Conservation (phyloP, 768 basidiomycete genomes). For the Kwoniella botswanensis region DNA sequence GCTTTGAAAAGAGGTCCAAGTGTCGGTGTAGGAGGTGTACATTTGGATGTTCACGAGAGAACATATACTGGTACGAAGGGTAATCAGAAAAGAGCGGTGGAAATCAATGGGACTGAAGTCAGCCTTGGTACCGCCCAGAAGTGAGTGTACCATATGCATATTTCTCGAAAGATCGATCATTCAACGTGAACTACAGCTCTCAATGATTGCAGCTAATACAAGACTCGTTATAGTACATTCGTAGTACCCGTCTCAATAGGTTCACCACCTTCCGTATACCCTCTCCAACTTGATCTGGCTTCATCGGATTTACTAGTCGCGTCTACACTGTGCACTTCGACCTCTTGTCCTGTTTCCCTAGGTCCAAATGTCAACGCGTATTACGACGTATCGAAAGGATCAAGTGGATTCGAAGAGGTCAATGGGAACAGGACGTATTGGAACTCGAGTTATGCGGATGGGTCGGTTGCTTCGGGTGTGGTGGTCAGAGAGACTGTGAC, state of each 20-base stretch:
- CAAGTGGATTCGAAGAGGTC: slow-evolving; percentile 25
- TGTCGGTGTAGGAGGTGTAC: slow-evolving; percentile 14
- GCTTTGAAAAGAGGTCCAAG: slow-evolving; percentile 6
- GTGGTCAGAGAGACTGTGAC: slow-evolving; percentile 34
- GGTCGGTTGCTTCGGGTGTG: slow-evolving; percentile 36
- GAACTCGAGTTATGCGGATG: slow-evolving; percentile 45
- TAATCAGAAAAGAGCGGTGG: slow-evolving; percentile 1
- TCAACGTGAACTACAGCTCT: not conserved
- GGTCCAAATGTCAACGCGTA: slow-evolving; percentile 32
- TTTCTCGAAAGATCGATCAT: no score
- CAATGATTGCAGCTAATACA: not conserved
- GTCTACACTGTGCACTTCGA: slow-evolving; percentile 37
- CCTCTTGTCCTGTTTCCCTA: slow-evolving; percentile 35
- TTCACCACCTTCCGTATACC: slow-evolving; percentile 39
- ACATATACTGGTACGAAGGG: not conserved
- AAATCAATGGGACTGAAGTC: slow-evolving; percentile 24
- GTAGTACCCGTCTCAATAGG: slow-evolving; percentile 44
- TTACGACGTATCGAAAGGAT: slow-evolving; percentile 30
- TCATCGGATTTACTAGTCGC: slow-evolving; percentile 49
- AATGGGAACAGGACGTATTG: slow-evolving; percentile 34
- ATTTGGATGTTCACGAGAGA: slow-evolving; percentile 17
- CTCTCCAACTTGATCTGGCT: slow-evolving; percentile 50
- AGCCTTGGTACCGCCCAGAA: slow-evolving; percentile 19
- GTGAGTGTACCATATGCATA: slow-evolving; percentile 17
- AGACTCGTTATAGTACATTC: slow-evolving; percentile 34